Evolutionary conservation across 1,139 yeast genomes (phyloP), one percentile per base, ranked within the genome.

Genomic region (Protomyces inundatus): DNA sequence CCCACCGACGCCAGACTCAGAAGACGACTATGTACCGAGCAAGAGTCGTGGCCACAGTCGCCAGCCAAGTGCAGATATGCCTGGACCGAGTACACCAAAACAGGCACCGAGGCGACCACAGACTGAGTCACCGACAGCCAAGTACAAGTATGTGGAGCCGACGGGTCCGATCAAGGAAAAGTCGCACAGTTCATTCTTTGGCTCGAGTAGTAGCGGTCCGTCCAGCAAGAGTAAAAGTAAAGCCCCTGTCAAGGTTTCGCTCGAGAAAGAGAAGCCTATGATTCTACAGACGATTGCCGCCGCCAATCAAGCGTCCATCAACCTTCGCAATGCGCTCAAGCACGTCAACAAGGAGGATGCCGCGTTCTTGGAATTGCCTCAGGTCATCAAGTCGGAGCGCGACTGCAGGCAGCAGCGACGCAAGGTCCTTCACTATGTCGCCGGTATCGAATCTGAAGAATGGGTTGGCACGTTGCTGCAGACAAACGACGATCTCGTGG

Each of bases 401-500:
- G 81, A 84, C 72, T 90, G 96, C 71, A 83, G 95, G 69, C 79
- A 82, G 23, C 81, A 88, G 64, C 83, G 98, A 73, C 81, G 96
- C 67, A 84, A 83, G 69, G 84, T 93, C 16, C 79, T 93, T 69
- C 79, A 90, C 68, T 90, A 90, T 73, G 79, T 93, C 68, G 98
- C 93, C 75, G 80, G 84, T 65, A 88, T 90, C 51, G 87, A 87
- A 52, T 80, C 80, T 53, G 97, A 90, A 69, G 96, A 89, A 72
- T 87, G 86, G 69, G 77, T 93, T 70, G 98, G 97, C 7, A 82
- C 91, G 60, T 80, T 93, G 69, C 83, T 93, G 66, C 87, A 84
- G 68, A 95, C 97, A 58, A 93, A 93, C 73, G 98, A 93, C 71
- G 91, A 87, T 71, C 80, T 93, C 68, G 95, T 93, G 9, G 78